Conservation (phyloP, 2,329 filamentous ascomycete genomes). For the Aspergillus fijiensis region DNA sequence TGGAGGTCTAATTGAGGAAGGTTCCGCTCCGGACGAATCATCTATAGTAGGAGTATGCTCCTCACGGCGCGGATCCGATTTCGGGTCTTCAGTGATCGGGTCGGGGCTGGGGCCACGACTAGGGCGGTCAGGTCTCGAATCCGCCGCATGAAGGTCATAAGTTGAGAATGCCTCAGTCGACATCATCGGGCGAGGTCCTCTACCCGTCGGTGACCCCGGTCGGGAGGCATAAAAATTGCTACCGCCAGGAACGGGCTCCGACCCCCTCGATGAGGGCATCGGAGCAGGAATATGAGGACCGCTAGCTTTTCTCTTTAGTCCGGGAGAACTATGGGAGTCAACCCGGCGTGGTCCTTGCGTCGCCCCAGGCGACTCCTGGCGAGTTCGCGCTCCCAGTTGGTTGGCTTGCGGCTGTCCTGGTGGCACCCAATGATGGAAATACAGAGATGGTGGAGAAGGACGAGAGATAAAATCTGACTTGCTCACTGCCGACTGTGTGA, state of each 20-base stretch:
- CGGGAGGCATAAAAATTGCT: conserved; percentile 6
- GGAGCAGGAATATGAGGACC: conserved; percentile 53
- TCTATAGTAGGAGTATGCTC: background rate
- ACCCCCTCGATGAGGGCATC: conserved; percentile 51
- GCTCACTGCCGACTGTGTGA: conserved; percentile 53
- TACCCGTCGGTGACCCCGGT: conserved; percentile 35
- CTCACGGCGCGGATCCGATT: background rate
- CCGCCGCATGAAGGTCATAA: conserved; percentile 5
- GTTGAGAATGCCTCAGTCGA: conserved; percentile 10
- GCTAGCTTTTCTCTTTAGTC: conserved; percentile 76
- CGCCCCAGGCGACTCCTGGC: conserved; percentile 49
- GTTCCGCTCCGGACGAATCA: background rate
- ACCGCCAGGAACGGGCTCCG: conserved; percentile 30
- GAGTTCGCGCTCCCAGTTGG: conserved; percentile 71
- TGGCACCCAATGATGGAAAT: conserved; percentile 92
- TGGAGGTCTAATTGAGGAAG: background rate
- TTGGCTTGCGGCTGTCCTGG: conserved; percentile 68
- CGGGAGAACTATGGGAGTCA: conserved; percentile 70
- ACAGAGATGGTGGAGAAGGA: conserved; percentile 71
- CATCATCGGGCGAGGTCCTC: background rate
- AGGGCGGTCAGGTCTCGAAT: background rate
- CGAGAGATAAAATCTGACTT: conserved; percentile 59
- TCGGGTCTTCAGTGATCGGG: background rate
- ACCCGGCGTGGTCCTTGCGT: conserved; percentile 50
- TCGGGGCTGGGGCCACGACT: conserved; percentile 1